A percentile compares a stretch with the other conserved stretches of the same genome.
phyloP scores from a whole-genome alignment of 2,329 filamentous ascomycete genomes.

The Cladosporium austrohemisphaericum region DNA sequence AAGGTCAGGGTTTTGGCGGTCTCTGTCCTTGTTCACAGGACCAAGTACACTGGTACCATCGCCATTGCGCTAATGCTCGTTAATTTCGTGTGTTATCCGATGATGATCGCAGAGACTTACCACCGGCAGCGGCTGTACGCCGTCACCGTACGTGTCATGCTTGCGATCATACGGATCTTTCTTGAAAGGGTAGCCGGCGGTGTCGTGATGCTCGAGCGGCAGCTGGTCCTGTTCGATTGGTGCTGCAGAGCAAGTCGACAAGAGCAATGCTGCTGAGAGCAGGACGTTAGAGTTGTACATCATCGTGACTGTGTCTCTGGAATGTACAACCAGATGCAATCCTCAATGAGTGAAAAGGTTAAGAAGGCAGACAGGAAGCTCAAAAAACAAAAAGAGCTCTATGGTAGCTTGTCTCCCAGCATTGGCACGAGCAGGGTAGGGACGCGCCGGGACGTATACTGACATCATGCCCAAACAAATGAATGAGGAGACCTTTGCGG shows the following conservation, averaged over 20 bases:
- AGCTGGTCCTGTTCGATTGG: slow-evolving; percentile 7
- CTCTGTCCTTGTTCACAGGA: slow-evolving; percentile 64
- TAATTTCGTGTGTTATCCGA: slow-evolving; percentile 1
- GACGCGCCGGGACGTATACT: background rate
- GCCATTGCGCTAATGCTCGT: slow-evolving; percentile 26
- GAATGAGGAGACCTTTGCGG: too few relatives aligned
- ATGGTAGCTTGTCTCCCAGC: background rate
- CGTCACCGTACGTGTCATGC: slow-evolving; percentile 57
- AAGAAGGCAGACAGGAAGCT: background rate
- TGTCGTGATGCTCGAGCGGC: background rate
- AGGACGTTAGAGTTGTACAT: slow-evolving; percentile 10
- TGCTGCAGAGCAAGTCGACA: slow-evolving; percentile 8
- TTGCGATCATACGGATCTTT: slow-evolving; percentile 61
- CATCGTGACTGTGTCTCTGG: background rate
- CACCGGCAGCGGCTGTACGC: slow-evolving; percentile 60
- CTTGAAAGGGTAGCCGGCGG: slow-evolving; percentile 31
- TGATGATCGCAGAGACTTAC: slow-evolving; percentile 28
- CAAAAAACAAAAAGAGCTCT: slow-evolving; percentile 2
- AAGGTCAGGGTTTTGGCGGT: slow-evolving; percentile 67
- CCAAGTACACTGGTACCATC: slow-evolving; percentile 64
- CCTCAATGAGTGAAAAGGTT: background rate
- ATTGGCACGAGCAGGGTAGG: background rate
- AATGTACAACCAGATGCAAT: background rate
- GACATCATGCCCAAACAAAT: slow-evolving; percentile 9
- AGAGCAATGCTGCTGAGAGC: slow-evolving; percentile 8